Base-by-base conservation (phyloP, 257 asterid genomes). In the Scutellaria baicalensis region DNA sequence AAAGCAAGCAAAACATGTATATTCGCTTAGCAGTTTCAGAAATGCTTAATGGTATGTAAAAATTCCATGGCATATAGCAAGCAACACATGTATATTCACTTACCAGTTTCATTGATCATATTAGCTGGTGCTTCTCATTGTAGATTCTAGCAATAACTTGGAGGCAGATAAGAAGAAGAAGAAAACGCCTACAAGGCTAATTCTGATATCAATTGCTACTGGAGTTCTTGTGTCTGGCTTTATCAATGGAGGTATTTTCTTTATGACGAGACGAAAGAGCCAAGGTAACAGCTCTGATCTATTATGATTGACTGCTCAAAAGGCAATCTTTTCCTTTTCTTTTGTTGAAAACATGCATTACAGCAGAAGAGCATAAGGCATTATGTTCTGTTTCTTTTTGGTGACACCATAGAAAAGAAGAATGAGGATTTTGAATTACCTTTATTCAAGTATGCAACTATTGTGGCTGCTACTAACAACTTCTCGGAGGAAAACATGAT, bases 391-490 rank as follows among this genome's bases (percentile, higher is more conserved):
- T n/a, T n/a, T n/a, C n/a, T n/a, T n/a, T n/a, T n/a, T n/a, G n/a
- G n/a, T n/a, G n/a, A n/a, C n/a, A n/a, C 2, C 27, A 16, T 3
- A 17, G 18, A 54, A 35, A 42, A 7, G 40, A 62, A 60, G 1
- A 27, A 8, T 6, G 79, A 75, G 6, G 73, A 72, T 63, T 16
- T 69, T 8, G 83, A 84, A 6, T 73, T 81, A 10, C 85, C 86
- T 16, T 45, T 70, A 9, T 77, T 81, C 47, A 40, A 69, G 23
- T 39, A 74, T 49, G 81, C 55, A 2, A 71, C 68, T 31, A 35
- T 84, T 50, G 42, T 40, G 39, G 72, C 63, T 7, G 84, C 89
- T 2, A 79, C 89, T 1, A 66, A 72, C 57, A 73, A 73, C 64
- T 84, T 84, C 52, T 74, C 83, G 39, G 8, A 6, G 1, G 62